Conservation (phyloP, 306 rosid species). For the Cicer arietinum region DNA sequence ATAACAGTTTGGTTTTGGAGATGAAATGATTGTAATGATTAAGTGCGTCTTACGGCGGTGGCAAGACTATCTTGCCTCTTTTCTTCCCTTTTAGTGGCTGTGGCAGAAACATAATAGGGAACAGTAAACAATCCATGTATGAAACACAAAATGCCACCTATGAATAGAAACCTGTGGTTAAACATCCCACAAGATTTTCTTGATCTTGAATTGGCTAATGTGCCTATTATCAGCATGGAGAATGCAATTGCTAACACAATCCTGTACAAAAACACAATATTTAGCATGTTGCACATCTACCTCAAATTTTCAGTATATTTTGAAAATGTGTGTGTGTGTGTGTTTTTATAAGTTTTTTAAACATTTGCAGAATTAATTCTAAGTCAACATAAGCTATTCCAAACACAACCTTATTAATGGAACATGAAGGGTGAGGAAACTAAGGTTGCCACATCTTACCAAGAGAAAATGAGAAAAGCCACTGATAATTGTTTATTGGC, state of each 20-base stretch:
- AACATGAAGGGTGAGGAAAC: background rate
- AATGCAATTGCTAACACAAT: slow-evolving; percentile 54
- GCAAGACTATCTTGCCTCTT: background rate
- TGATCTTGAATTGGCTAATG: slow-evolving; percentile 65
- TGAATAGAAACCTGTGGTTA: slow-evolving; percentile 54
- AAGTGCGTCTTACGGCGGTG: background rate
- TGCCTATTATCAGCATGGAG: slow-evolving; percentile 66
- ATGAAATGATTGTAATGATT: background rate
- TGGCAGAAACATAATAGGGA: slow-evolving; percentile 71
- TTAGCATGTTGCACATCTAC: slow-evolving; percentile 2
- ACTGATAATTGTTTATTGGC: slow-evolving; percentile 63
- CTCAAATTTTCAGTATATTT: background rate
- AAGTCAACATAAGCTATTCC: too few species aligned
- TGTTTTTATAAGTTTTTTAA: too few species aligned
- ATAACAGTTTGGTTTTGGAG: slow-evolving; percentile 20
- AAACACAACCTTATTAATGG: background rate
- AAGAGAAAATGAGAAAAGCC: slow-evolving; percentile 63
- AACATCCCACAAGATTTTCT: slow-evolving; percentile 62
- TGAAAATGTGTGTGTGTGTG: too few species aligned
- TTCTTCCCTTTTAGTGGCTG: slow-evolving; percentile 55
- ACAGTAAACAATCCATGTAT: slow-evolving; percentile 69
- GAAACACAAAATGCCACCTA: slow-evolving; percentile 83
- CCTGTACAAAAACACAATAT: slow-evolving; percentile 52
- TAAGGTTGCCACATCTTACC: slow-evolving; percentile 47
- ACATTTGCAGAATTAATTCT: too few species aligned